Evolutionary conservation across 2,329 filamentous ascomycete genomes (phyloP), one percentile per base, ranked within the genome.

Genomic region (Microsporum audouinii): DNA sequence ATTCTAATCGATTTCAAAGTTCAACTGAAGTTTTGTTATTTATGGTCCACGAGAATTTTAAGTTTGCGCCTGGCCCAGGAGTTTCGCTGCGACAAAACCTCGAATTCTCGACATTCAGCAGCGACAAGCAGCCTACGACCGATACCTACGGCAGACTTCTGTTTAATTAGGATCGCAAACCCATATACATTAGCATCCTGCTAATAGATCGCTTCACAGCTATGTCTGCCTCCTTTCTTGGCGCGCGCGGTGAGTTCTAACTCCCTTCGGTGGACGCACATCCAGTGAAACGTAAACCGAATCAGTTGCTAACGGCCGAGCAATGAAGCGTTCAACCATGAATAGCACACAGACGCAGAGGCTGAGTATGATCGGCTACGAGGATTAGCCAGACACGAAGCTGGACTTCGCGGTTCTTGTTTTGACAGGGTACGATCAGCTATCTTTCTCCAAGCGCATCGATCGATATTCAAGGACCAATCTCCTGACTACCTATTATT

Each of bases 341-440:
- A 80, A 62, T 80, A 85, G 66, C 84, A 83, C 70, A 78, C 78
- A 67, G 81, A 86, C 62, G 80, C 84, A 60, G 91, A 97, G 78
- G 84, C 81, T 67, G 91, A 97, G 77, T 97, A 97, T 75, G 91
- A 97, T 72, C 88, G 89, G 60, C 82, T 97, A 51, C 89, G 94
- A 69, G 86, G 87, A 67, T 81, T 91, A 17, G 94, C 92, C 17
- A 85, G 89, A 65, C 80, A 85, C 68, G 91, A 96, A 79, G 89
- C 88, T 62, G 78, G 80, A 58, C 89, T 94, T 77, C 88, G 89
- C 67, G 84, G 84, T 65, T 80, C 82, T 59, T 95, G 88, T 77
- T 91, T 91, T 70, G 84, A 89, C 65, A 80, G 80, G 70, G 87
- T 89, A 78, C 60, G 78, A 43, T 31, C 38, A 29, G 7, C 57